phyloP scores from a whole-genome alignment of 441 rosid genomes.

The Eruca vesicaria region DNA sequence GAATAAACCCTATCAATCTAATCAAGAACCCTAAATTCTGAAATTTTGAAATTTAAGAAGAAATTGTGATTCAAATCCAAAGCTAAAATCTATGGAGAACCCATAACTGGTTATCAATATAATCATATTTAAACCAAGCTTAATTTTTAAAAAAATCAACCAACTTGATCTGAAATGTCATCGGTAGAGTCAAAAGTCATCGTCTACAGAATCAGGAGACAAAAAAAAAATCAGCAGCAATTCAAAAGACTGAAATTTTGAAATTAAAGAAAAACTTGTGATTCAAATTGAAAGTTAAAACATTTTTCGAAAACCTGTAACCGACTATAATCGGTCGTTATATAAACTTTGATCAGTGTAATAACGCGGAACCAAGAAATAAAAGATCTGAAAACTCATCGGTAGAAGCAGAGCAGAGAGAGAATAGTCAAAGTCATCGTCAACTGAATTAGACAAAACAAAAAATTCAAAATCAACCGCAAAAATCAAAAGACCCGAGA shows the following conservation, averaged over 20 bases:
- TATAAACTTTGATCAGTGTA: background rate
- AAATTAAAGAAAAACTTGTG: background rate
- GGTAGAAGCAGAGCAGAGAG: no score
- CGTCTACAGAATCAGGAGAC: no score
- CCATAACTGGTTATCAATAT: no score
- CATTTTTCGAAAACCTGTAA: background rate
- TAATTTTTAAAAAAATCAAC: no score
- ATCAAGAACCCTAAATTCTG: background rate
- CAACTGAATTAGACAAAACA: background rate
- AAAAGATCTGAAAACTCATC: background rate
- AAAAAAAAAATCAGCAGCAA: no score
- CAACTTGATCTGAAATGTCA: no score
- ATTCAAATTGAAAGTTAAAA: background rate
- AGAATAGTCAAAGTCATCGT: constrained; percentile 14
- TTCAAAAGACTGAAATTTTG: no score
- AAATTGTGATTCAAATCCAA: no score
- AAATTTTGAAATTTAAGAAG: no score
- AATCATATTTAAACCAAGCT: no score
- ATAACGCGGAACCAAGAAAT: background rate
- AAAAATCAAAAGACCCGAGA: background rate
- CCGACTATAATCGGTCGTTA: background rate
- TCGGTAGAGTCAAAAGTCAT: no score
- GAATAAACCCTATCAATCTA: background rate
- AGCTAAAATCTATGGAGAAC: no score
- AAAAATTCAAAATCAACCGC: background rate